Percentiles rank a stretch among this genome's conserved stretches.
These are phyloP conservation scores for Nephelium lappaceum DNA, from an alignment of 345 rosid genomes.

Conservation along the genomic window DNA sequence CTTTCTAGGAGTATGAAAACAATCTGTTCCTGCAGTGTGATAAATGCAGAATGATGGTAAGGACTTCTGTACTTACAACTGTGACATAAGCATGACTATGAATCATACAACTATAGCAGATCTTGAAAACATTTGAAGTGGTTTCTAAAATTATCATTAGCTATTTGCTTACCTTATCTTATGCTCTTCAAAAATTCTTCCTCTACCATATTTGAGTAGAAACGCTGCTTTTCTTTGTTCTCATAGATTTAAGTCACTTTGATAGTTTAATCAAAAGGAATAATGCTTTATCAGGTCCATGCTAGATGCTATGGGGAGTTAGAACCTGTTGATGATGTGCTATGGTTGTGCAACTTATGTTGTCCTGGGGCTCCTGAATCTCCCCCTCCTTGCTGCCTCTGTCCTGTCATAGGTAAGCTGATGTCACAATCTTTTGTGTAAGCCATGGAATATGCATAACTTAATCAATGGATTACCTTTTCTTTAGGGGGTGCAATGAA, in stretches of 20 bases:
- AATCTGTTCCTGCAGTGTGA: slow-evolving; percentile 97
- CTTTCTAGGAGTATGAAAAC: slow-evolving; percentile 83
- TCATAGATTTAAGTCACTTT: slow-evolving; percentile 16
- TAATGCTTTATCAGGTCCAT: slow-evolving; percentile 68
- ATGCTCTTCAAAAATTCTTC: background rate
- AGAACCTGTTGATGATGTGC: slow-evolving; percentile 81
- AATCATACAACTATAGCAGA: slow-evolving; percentile 1
- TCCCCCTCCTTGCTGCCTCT: slow-evolving; percentile 89
- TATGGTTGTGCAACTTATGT: slow-evolving; percentile 95
- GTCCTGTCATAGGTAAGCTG: slow-evolving; percentile 81
- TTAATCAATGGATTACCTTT: slow-evolving; percentile 30
- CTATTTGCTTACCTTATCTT: background rate
- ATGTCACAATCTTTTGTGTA: slow-evolving; percentile 4
- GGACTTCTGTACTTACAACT: slow-evolving; percentile 25
- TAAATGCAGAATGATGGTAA: slow-evolving; percentile 99
- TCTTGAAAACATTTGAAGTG: background rate
- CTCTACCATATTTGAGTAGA: background rate
- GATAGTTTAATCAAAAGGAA: slow-evolving; percentile 14
- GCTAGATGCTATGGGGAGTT: slow-evolving; percentile 94
- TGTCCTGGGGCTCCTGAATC: slow-evolving; percentile 79
- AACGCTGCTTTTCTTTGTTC: background rate
- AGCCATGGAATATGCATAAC: slow-evolving; percentile 20
- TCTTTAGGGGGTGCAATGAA: slow-evolving; percentile 90
- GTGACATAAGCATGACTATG: slow-evolving; percentile 15
- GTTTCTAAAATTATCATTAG: slow-evolving; percentile 9